Evolutionary conservation across 2,329 filamentous ascomycete genomes (phyloP).

Genomic region (Monilinia fructigena): DNA sequence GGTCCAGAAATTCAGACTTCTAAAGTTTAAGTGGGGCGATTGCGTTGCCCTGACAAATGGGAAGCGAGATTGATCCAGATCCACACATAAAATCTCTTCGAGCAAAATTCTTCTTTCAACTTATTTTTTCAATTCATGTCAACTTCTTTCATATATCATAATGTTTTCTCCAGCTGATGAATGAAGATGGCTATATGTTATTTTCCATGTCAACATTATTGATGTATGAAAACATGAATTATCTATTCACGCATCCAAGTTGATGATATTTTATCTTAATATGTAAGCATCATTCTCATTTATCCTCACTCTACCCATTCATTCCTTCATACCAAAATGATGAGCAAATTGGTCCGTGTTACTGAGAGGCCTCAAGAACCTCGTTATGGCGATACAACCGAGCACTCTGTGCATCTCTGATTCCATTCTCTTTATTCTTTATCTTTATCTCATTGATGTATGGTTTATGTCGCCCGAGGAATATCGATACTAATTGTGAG

Average conservation of each 20-base stretch:
- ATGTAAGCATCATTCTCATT: neutral
- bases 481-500: neutral
- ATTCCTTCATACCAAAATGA: constrained; percentile 1
- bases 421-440: neutral
- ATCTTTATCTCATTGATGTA: neutral
- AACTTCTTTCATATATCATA: neutral
- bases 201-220: neutral
- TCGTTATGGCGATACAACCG: constrained; percentile 17
- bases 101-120: neutral
- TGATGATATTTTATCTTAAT: neutral
- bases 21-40: neutral
- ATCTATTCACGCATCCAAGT: neutral
- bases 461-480: neutral
- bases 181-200: neutral
- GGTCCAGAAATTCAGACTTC: neutral
- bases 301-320: neutral
- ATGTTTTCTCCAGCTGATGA: neutral
- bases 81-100: constrained; percentile 19
- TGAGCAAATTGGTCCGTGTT: constrained; percentile 23
- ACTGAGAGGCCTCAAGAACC: constrained; percentile 22
- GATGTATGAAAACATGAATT: neutral
- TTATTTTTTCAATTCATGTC: neutral
- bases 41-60: constrained; percentile 12
- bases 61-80: constrained; percentile 7
- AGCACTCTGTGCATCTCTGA: constrained; percentile 20